Conservation (phyloP, 192 early-diverging fungal species). For the Phlyctochytrium planicorne region DNA sequence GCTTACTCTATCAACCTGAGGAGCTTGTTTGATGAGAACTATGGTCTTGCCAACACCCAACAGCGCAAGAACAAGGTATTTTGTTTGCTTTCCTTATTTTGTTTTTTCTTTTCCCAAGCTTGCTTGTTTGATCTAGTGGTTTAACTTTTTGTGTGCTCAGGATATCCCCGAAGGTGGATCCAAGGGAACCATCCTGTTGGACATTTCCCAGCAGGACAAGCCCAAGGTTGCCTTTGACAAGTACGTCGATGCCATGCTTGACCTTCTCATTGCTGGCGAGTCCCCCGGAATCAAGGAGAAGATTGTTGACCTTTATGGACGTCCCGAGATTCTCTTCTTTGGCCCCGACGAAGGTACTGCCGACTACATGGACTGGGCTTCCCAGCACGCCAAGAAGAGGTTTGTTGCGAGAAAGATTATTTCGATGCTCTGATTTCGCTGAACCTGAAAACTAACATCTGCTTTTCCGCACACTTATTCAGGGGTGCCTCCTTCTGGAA, state of each 20-base stretch:
- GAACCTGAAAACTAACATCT: neutral
- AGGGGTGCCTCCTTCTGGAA: constrained; percentile 96
- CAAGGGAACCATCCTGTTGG: constrained; percentile 97
- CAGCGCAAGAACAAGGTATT: constrained; percentile 94
- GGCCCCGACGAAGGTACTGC: constrained; percentile 99
- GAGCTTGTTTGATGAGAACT: constrained; percentile 97
- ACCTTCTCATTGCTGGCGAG: constrained; percentile 89
- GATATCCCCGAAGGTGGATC: constrained; percentile 99
- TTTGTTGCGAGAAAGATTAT: constrained; percentile 4
- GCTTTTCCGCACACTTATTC: neutral
- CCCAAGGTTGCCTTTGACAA: constrained; percentile 94
- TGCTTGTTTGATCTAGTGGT: too few species aligned
- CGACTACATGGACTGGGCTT: constrained; percentile 99
- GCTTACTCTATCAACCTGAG: constrained; percentile 97
- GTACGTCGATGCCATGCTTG: constrained; percentile 94
- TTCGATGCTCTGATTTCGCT: neutral
- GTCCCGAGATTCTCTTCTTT: constrained; percentile 98
- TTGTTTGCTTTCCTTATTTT: neutral
- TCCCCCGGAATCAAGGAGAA: constrained; percentile 96
- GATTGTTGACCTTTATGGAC: constrained; percentile 85
- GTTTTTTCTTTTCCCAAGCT: neutral
- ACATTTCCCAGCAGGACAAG: constrained; percentile 93
- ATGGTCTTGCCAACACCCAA: constrained; percentile 93
- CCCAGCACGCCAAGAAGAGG: constrained; percentile 82
- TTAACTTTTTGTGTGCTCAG: too few species aligned